Percentiles rank a stretch among this genome's conserved stretches.
phyloP scores from a whole-genome alignment of 169 alveolate species.

The Plasmodium gonderi region DNA sequence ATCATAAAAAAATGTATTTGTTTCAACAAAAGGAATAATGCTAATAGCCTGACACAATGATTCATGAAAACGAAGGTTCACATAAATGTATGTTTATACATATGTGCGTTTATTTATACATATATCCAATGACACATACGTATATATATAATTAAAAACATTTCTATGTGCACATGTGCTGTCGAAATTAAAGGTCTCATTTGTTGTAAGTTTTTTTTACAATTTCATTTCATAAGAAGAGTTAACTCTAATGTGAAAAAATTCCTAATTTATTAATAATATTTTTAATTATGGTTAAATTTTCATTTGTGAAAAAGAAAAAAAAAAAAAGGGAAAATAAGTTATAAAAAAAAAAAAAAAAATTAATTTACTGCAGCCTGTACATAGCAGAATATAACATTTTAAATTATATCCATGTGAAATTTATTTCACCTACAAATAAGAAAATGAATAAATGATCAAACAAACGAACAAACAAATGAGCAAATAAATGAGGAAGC shows the following conservation, averaged over 20 bases:
- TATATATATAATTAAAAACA: neutral
- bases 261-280: neutral
- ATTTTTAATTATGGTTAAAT: neutral
- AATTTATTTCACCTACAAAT: neutral
- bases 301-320: neutral
- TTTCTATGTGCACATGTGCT: conserved; percentile 2
- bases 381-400: neutral
- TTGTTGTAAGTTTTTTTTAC: neutral
- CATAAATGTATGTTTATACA: neutral
- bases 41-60: neutral
- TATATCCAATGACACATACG: neutral
- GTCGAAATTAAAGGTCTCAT: neutral
- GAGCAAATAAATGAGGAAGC: neutral
- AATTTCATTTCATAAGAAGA: neutral
- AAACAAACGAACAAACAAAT: neutral
- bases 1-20: neutral
- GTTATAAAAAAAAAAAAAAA: neutral
- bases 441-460: neutral
- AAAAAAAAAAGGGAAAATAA: neutral
- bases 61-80: neutral
- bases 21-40: neutral
- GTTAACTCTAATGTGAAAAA: neutral
- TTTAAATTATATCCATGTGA: neutral
- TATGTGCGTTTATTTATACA: neutral
- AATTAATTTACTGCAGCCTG: neutral